These are phyloP conservation scores for Phaeoacremonium minimum DNA, from an alignment of 2,329 filamentous ascomycete species.

Conservation along the genomic window DNA sequence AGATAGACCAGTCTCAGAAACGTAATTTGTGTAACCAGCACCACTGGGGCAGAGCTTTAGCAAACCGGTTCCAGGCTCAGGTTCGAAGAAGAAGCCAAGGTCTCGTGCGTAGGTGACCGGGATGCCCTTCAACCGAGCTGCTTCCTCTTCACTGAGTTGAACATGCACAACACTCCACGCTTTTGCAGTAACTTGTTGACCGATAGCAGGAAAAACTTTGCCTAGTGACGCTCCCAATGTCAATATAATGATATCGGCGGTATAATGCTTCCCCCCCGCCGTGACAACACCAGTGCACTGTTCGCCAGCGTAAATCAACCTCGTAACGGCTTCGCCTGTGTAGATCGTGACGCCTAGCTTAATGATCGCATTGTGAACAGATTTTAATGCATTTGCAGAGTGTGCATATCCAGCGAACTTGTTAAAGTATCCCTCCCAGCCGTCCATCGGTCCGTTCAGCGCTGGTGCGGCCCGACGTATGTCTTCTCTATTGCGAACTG, in stretches of 20 bases:
- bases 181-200: constrained; percentile 46
- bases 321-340: constrained; percentile 31
- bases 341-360: constrained; percentile 25
- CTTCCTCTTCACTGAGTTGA: constrained; percentile 50
- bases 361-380: constrained; percentile 36
- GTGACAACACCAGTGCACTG: constrained; percentile 20
- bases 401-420: constrained; percentile 53
- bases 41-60: constrained; percentile 59
- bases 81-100: constrained; percentile 63
- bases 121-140: constrained; percentile 47
- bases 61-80: constrained; percentile 51
- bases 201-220: constrained; percentile 41
- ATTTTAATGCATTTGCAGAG: constrained; percentile 44
- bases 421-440: constrained; percentile 58
- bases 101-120: constrained; percentile 59
- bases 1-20: constrained; percentile 26
- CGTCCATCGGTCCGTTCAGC: constrained; percentile 39
- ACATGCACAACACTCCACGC: constrained; percentile 58
- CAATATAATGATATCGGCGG: constrained; percentile 39
- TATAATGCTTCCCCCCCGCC: constrained; percentile 16
- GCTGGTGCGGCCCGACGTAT: constrained; percentile 41
- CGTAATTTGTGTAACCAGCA: constrained; percentile 47
- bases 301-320: constrained; percentile 32
- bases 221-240: constrained; percentile 46
- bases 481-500: constrained; percentile 28